Percentiles rank a stretch among this genome's conserved stretches.
phyloP scores from a whole-genome alignment of 371 early-diverging fungal species.

The Rhizopus microsporus region DNA sequence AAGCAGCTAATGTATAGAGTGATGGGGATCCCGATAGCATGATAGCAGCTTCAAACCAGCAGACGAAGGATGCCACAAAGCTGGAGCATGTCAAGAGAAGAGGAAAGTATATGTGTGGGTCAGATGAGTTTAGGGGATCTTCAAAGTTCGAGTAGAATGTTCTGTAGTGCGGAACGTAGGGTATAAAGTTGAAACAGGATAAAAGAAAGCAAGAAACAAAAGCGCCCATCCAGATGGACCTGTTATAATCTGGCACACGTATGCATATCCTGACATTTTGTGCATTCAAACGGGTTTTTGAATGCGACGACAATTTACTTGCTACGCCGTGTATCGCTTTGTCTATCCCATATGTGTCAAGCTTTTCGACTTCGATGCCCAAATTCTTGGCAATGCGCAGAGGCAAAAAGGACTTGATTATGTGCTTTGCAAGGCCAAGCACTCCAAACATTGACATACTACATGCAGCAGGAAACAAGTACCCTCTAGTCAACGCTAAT shows the following conservation, averaged over 20 bases:
- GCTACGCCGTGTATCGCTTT: background rate
- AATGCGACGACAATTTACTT: background rate
- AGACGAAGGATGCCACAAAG: background rate
- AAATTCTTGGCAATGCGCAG: background rate
- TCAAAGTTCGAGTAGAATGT: background rate
- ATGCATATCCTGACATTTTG: background rate
- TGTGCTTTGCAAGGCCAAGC: background rate
- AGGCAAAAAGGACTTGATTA: background rate
- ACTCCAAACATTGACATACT: background rate
- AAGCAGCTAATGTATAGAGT: background rate
- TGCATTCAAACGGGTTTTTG: background rate
- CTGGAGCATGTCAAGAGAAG: background rate
- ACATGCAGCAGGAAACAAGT: background rate
- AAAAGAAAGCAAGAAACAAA: background rate
- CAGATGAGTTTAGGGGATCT: background rate
- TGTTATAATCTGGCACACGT: background rate
- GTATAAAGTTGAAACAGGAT: background rate
- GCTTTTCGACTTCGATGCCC: background rate
- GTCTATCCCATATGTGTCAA: background rate
- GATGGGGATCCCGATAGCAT: background rate
- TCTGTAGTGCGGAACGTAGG: background rate
- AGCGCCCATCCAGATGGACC: background rate
- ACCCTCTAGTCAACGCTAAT: background rate
- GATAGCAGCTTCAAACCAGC: background rate
- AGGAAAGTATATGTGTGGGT: background rate